Conservation (phyloP, 768 basidiomycete species). For the Lactarius psammicola region DNA sequence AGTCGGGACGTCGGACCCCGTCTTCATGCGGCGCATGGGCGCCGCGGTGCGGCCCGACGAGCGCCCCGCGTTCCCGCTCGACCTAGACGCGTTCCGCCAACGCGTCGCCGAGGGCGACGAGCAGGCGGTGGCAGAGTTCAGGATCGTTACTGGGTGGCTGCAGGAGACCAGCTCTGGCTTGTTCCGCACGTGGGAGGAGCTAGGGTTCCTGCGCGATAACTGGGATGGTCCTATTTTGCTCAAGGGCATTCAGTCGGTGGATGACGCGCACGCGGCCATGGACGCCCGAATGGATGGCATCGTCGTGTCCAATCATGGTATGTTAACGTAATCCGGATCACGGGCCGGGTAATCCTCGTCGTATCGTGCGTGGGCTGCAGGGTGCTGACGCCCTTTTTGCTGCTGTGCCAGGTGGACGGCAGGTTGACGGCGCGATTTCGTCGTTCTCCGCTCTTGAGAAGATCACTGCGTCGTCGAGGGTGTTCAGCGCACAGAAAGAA, state of each 20-base stretch:
- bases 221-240: slow-evolving; percentile 83
- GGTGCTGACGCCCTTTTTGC: no score
- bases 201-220: slow-evolving; percentile 63
- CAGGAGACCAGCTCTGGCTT: slow-evolving; percentile 59
- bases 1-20: slow-evolving; percentile 71
- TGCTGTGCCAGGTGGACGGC: no score
- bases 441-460: slow-evolving; percentile 68
- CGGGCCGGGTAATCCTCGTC: no score
- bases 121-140: slow-evolving; percentile 39
- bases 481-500: slow-evolving; percentile 53
- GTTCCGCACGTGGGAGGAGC: slow-evolving; percentile 68
- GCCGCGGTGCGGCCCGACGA: slow-evolving; percentile 45
- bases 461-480: slow-evolving; percentile 61
- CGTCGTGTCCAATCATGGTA: slow-evolving; percentile 79
- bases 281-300: slow-evolving; percentile 68
- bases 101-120: slow-evolving; percentile 48
- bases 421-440: slow-evolving; percentile 75
- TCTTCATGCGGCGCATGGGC: slow-evolving; percentile 63
- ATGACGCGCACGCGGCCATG: slow-evolving; percentile 70
- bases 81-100: slow-evolving; percentile 46
- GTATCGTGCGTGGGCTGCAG: no score
- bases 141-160: slow-evolving; percentile 64
- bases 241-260: slow-evolving; percentile 71
- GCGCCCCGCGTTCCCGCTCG: slow-evolving; percentile 57
- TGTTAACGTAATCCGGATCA: slow-evolving; percentile 19